Base-by-base conservation (phyloP, 2,329 filamentous ascomycete genomes). In the Fonsecaea pugnacius region DNA sequence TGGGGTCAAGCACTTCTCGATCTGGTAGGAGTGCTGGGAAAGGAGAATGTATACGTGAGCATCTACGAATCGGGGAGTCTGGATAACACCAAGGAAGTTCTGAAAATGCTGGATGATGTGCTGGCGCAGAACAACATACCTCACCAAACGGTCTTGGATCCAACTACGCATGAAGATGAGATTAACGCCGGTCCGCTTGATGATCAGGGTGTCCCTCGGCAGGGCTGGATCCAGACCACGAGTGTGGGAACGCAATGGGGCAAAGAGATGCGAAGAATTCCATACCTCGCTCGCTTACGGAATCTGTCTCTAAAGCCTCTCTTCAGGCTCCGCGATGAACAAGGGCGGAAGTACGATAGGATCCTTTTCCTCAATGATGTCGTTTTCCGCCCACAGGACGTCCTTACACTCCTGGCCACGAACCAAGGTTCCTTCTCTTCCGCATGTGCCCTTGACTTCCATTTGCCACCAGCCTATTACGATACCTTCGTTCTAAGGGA, bases 401-500 rank as follows among this genome's bases (percentile, higher is more conserved):
- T 85, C 0, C 75, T 82, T 5, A 79, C 83, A 24, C 77, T 89
- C 16, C 77, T 91, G 65, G 82, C 81, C 55, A 89, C 86, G 2
- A 85, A 87, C 70, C 70, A 76, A 16, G 80, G 83, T 5, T 71
- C 78, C 16, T 92, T 91, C 70, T 84, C 87, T 3, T 87, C 89
- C 0, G 88, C 87, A 3, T 92, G 90, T 72, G 88, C 88, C 0
- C 77, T 91, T 38, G 90, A 92, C 76, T 91, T 88, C 71, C 84
- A 87, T 66, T 68, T 66, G n/a, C 83, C 85, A 60, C 85, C 89
- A 67, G 81, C 85, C 46, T 90, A 87, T 73, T 92, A 92, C 75
- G 90, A 92, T 73, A 86, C 88, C 0, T 92, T 90, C 73, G 90
- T 89, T 1, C 85, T 88, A 21, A 82, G 90, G 14, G 90, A 92